Percentiles rank a stretch among this genome's conserved stretches.
Evolutionary conservation across 2,329 filamentous ascomycete species (phyloP).

Genomic region (Phaeosphaeriaceae sp.): DNA sequence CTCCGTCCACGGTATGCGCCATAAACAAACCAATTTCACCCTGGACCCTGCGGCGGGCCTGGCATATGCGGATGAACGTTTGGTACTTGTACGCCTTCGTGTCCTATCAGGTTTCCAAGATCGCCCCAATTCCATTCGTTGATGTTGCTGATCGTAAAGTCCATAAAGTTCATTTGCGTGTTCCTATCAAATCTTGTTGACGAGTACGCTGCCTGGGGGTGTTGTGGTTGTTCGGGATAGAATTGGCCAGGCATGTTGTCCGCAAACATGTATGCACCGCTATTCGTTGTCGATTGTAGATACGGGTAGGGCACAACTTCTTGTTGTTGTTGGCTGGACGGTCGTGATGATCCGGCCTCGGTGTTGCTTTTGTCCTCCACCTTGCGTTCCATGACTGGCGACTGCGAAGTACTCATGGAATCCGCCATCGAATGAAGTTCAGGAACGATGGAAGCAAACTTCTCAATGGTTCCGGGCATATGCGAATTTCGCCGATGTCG

Average conservation of each 20-base stretch:
- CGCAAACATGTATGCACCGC: slow-evolving; percentile 40
- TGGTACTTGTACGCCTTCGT: slow-evolving; percentile 18
- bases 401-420: slow-evolving; percentile 20
- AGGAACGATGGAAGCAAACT: slow-evolving; percentile 46
- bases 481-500: slow-evolving; percentile 41
- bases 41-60: slow-evolving; percentile 5
- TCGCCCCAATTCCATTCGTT: slow-evolving; percentile 47
- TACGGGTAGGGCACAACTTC: slow-evolving; percentile 25
- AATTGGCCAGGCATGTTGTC: slow-evolving; percentile 31
- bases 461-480: slow-evolving; percentile 49
- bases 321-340: slow-evolving; percentile 14
- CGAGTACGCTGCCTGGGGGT: slow-evolving; percentile 14
- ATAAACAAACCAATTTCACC: neutral
- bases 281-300: slow-evolving; percentile 31
- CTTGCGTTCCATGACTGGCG: slow-evolving; percentile 13
- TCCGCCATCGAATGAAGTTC: slow-evolving; percentile 47
- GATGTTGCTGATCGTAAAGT: slow-evolving; percentile 45
- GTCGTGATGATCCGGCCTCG: slow-evolving; percentile 9
- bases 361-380: slow-evolving; percentile 6
- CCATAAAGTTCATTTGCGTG: slow-evolving; percentile 45
- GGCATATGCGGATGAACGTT: slow-evolving; percentile 11
- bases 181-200: slow-evolving; percentile 32
- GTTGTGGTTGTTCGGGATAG: slow-evolving; percentile 29
- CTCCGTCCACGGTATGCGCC: neutral
- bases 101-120: slow-evolving; percentile 35